Evolutionary conservation across 106 monocot species (phyloP).

Genomic region (Gastrodia elata): DNA sequence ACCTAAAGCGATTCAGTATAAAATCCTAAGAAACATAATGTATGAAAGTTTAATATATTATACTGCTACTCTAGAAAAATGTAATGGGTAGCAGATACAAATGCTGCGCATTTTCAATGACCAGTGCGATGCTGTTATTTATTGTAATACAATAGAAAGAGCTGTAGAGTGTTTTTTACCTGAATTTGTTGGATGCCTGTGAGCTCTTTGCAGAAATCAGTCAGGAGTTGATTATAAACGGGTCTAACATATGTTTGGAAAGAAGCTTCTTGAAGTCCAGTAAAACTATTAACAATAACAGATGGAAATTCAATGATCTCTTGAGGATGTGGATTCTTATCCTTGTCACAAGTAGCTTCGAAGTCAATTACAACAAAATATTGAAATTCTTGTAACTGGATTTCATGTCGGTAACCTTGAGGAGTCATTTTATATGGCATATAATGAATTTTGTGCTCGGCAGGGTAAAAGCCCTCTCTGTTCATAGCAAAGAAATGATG

Average conservation of each 20-base stretch:
- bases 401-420: constrained; percentile 42
- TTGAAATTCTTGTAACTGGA: constrained; percentile 79
- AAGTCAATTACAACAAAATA: constrained; percentile 98
- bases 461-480: constrained; percentile 34
- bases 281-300: constrained; percentile 81
- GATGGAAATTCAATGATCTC: constrained; percentile 98
- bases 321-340: constrained; percentile 61
- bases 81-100: not conserved
- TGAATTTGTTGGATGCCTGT: constrained; percentile 95
- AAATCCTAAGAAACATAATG: not conserved
- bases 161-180: constrained; percentile 14
- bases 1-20: not conserved
- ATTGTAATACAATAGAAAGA: constrained; percentile 1
- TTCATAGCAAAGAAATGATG: constrained; percentile 36
- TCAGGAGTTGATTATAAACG: constrained; percentile 62
- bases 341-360: constrained; percentile 95
- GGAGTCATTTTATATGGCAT: constrained; percentile 47
- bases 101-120: not conserved
- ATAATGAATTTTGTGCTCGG: constrained; percentile 50
- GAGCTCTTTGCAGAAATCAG: constrained; percentile 95
- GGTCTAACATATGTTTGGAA: constrained; percentile 94
- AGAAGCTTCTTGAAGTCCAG: constrained; percentile 75
- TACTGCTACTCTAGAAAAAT: not conserved
- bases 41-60: not conserved
- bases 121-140: not conserved